Evolutionary conservation across 1,284 basidiomycete genomes (phyloP), one percentile per base, ranked within the genome.

Genomic region (Leccinum pachyderme): DNA sequence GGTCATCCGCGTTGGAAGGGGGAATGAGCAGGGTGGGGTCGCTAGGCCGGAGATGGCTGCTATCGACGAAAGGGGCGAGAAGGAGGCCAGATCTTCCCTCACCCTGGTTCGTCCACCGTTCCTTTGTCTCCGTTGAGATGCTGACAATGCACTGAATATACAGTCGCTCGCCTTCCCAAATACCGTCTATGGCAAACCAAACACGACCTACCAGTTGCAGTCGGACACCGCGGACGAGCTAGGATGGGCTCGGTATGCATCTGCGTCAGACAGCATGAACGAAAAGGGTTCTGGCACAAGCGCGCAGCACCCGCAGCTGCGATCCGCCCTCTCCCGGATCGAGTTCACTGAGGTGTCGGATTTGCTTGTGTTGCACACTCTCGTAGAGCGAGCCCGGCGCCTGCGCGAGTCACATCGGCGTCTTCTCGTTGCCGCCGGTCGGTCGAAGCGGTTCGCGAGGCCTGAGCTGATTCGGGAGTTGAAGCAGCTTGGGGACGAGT

Each of bases 181-280:
- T 61, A 91, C 89, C 0, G 72, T 89, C 0, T 90, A 91, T 55
- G 85, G 79, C 0, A 71, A 76, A 24, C 72, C 75, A n/a, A 83
- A 75, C 53, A 86, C 88, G 2, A 77, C 85, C 61, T 84, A 77
- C 6, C 77, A 81, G 25, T 68, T 91, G 15, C 78, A 78, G n/a
- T 91, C 87, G 1, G 81, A 87, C 31, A 86, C 86, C 2, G 89
- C 88, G 2, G 91, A 93, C 65, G 82, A 84, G 63, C 51, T 91
- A 28, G 63, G 81, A 11, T 91, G 89, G 89, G 73, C 76, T 1
- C 77, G 76, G 7, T 86, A 82, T 60, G 73, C 81, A 7, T 31
- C 61, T 47, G 24, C 63, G 60, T 1, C 60, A 47, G 27, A 56
- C 57, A 49, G 53, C 58, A 4, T 66, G 35, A 37, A 39, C 9